Evolutionary conservation across 495 filamentous ascomycete genomes (phyloP).

Genomic region (Parathielavia appendiculata): DNA sequence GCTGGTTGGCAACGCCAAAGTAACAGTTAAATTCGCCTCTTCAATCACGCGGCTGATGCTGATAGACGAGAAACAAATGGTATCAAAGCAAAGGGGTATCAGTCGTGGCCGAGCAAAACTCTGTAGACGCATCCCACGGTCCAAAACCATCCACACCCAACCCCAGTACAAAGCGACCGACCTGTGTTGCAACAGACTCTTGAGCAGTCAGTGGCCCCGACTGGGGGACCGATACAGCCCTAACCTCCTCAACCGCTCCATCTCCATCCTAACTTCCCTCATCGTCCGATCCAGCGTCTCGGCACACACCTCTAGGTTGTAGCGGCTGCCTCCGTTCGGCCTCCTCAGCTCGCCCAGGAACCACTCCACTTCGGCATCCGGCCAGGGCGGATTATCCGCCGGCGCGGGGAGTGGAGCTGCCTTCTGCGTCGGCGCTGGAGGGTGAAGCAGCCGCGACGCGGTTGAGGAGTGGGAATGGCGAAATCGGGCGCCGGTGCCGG

Average conservation of each 20-base stretch:
- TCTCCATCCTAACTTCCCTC: constrained; percentile 7
- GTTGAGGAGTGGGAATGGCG: not conserved
- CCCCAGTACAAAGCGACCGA: not conserved
- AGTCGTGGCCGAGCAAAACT: not conserved
- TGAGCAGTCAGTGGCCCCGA: not conserved
- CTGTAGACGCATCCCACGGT: not conserved
- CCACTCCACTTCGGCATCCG: constrained; percentile 3
- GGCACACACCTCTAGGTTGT: not conserved
- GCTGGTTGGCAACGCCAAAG: not conserved
- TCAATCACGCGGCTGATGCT: not conserved
- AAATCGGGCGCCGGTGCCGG: not conserved
- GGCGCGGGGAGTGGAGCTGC: not conserved
- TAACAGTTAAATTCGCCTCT: too few species aligned
- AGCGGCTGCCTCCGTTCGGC: not conserved
- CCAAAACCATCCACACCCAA: not conserved
- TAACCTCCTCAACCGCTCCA: not conserved
- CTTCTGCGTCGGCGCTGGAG: not conserved
- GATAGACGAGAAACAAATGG: not conserved
- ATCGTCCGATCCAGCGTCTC: constrained; percentile 6
- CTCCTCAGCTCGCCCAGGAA: constrained; percentile 1
- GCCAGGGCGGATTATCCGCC: constrained; percentile 1
- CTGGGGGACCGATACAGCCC: not conserved
- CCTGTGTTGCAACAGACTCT: not conserved
- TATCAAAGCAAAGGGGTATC: not conserved
- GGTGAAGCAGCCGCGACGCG: not conserved